Evolutionary conservation across 805 yeast species (phyloP), one percentile per base, ranked within the genome.

Genomic region (Pichia scutulata): DNA sequence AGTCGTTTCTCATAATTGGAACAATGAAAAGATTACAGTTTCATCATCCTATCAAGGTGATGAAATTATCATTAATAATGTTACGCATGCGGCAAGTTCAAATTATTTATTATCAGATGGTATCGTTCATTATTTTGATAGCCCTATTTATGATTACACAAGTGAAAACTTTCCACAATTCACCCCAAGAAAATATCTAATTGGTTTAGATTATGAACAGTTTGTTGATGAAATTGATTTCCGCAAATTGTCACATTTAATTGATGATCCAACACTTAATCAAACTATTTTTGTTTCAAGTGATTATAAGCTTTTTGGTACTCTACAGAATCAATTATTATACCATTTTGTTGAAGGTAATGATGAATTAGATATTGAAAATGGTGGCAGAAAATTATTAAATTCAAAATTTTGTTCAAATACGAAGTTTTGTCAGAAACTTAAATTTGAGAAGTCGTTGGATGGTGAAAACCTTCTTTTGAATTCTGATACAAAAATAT

Each of bases 141-240:
- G 65, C 16, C 48, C 67, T 8, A 46, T 64, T 18, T 55, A 67
- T 49, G 46, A 53, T 25, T 14, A 52, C 18, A 24, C 24, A 49
- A 46, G 54, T 25, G 40, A 47, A 16, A 44, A n/a, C 2, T 25
- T 62, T 54, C 66, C 70, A 0, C 33, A 53, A 1, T 77, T 80
- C 57, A 79, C 80, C 30, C 77, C 80, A 1, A 72, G 80, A 55
- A 83, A 80, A 59, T 76, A 80, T 56, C 62, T 84, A 2, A 68
- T 77, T 47, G 89, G 86, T 0, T 61, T 81, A 42, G 75, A 81
- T 52, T 81, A 80, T 46, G 71, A 82, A 2, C 71, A 71, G 25
- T 81, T 87, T 62, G 90, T 86, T 7, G 74, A 76, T n/a, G 95
- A 88, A 57, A 56, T 88, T 16, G 71, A 78, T 42, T 77, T 86